Evolutionary conservation across 2,329 filamentous ascomycete species (phyloP), one percentile per base, ranked within the genome.

Genomic region (Neopestalotiopsis clavispora): DNA sequence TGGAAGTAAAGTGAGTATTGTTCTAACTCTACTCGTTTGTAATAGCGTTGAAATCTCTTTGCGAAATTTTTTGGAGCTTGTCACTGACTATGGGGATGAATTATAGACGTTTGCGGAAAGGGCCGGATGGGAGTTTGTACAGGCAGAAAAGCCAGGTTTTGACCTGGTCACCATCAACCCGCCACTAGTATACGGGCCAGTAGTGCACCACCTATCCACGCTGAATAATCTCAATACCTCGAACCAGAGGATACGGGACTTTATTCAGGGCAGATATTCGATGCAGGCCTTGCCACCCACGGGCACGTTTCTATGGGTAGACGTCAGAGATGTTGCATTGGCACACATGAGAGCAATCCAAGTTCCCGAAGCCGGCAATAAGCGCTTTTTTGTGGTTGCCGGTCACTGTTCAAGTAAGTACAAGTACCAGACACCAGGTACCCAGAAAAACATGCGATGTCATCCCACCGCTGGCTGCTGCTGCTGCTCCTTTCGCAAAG

Each of bases 271-370:
- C 56, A 75, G 75, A 10, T 72, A 71, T 17, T 23, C 28, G 32
- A 40, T 28, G 32, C 74, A 75, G 60, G 70, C 71, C 17, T 5
- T 76, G 2, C 71, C 74, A 0, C 56, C 69, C 6, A 74, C 71
- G 1, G 67, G 28, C 1, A 65, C 71, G 63, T 74, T 70, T 32
- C 72, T 69, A 40, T 73, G 71, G 67, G 70, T 73, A 10, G 77
- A 78, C 57, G 75, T 76, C 5, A 75, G 77, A n/a, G 77, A 78
- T 9, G 70, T 76, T 4, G 75, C 75, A 1, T 62, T 70, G 9
- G 75, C 75, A 2, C 77, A 78, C 64, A 72, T 78, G 7, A 71
- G 68, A 20, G 74, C 76, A 9, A 66, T 77, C 32, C 28, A 60
- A 23, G 57, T 60, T 17, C 57, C 57, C 28, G 70, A 69, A n/a